Conservation (phyloP, 768 basidiomycete genomes). For the Pleurotus tuoliensis region DNA sequence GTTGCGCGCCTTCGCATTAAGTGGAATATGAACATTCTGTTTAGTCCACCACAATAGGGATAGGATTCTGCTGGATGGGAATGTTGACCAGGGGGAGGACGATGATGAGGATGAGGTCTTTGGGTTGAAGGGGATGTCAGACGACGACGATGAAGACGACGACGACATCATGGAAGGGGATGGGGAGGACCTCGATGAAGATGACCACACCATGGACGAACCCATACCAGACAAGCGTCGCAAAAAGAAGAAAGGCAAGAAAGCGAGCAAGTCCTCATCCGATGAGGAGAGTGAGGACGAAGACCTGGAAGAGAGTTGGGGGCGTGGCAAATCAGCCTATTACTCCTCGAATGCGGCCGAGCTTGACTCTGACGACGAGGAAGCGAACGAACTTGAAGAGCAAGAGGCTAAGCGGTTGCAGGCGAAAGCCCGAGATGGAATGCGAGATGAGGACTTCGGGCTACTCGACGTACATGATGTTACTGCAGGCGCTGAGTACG, state of each 20-base stretch:
- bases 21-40: constrained; percentile 6
- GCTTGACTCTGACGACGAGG: constrained; percentile 84
- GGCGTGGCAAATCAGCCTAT: constrained; percentile 72
- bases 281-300: constrained; percentile 33
- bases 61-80: constrained; percentile 72
- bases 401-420: constrained; percentile 83
- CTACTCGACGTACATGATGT: constrained; percentile 56
- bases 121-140: constrained; percentile 55
- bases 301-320: constrained; percentile 65
- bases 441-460: constrained; percentile 83
- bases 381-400: constrained; percentile 84
- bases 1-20: neutral
- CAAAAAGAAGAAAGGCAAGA: constrained; percentile 20
- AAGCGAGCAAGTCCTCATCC: constrained; percentile 11
- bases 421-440: constrained; percentile 61
- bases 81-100: constrained; percentile 44
- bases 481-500: constrained; percentile 29
- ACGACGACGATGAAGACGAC: constrained; percentile 45
- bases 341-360: constrained; percentile 83
- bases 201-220: constrained; percentile 22
- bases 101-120: constrained; percentile 83
- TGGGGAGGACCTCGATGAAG: constrained; percentile 27
- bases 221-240: constrained; percentile 17
- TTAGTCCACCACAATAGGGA: constrained; percentile 74
- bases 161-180: constrained; percentile 35